A percentile compares a stretch with the other conserved stretches of the same genome.
Evolutionary conservation across 2,329 filamentous ascomycete genomes (phyloP).

Genomic region (Penicillium sp.): DNA sequence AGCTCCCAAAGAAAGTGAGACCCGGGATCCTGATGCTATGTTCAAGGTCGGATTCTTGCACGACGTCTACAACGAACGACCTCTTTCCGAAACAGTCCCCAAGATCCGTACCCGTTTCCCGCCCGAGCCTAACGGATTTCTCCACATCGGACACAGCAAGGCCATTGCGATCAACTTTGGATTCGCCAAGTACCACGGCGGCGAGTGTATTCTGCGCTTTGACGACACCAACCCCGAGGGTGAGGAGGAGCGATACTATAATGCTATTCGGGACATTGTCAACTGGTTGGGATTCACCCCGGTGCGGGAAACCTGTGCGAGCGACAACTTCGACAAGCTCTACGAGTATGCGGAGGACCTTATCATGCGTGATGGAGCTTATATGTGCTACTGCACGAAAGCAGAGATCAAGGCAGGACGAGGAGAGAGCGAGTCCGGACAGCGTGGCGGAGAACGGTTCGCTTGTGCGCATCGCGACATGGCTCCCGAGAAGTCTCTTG

Average conservation of each 20-base stretch:
- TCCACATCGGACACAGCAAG: slow-evolving; percentile 93
- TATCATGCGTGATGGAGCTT: slow-evolving; percentile 67
- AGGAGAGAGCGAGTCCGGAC: slow-evolving; percentile 69
- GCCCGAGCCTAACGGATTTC: slow-evolving; percentile 87
- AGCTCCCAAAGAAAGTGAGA: slow-evolving; percentile 31
- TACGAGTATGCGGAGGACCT: slow-evolving; percentile 89
- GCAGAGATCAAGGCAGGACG: slow-evolving; percentile 83
- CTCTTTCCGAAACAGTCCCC: slow-evolving; percentile 39
- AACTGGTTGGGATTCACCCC: slow-evolving; percentile 83
- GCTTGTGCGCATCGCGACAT: slow-evolving; percentile 79
- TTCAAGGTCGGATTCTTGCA: slow-evolving; percentile 78
- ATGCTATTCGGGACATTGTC: slow-evolving; percentile 85
- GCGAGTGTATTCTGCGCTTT: slow-evolving; percentile 74
- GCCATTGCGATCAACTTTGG: slow-evolving; percentile 97
- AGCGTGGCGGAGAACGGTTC: slow-evolving; percentile 66
- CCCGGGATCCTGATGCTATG: slow-evolving; percentile 62
- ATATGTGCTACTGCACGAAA: slow-evolving; percentile 84
- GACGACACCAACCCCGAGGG: slow-evolving; percentile 96
- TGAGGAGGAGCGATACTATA: slow-evolving; percentile 87
- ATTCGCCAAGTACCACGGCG: slow-evolving; percentile 82
- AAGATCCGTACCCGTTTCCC: slow-evolving; percentile 69
- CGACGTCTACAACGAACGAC: slow-evolving; percentile 70
- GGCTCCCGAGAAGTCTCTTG: slow-evolving; percentile 71
- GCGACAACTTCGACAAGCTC: slow-evolving; percentile 84
- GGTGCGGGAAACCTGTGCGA: slow-evolving; percentile 77